These are phyloP conservation scores for Exutisphaerella laricina DNA, from an alignment of 2,329 filamentous ascomycete species.

Conservation along the genomic window DNA sequence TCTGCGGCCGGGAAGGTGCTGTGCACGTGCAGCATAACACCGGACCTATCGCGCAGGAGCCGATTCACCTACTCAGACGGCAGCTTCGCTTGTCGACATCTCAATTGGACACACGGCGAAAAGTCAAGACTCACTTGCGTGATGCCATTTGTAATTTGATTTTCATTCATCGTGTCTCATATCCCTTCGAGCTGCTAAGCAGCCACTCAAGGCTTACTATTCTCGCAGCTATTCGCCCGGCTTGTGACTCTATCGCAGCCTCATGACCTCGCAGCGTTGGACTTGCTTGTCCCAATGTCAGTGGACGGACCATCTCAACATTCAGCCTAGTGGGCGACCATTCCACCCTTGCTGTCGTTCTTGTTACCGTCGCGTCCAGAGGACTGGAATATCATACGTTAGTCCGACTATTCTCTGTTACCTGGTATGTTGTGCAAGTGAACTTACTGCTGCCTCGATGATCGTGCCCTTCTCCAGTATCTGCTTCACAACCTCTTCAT, in stretches of 20 bases:
- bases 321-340: conserved; percentile 30
- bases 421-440: not conserved
- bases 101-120: too few species aligned
- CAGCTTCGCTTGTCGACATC: too few species aligned
- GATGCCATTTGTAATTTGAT: not conserved
- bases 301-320: too few species aligned
- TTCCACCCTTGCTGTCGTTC: conserved; percentile 38
- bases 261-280: not conserved
- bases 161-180: conserved; percentile 19
- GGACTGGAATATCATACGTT: conserved; percentile 26
- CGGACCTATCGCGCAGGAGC: too few species aligned
- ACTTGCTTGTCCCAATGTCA: not conserved
- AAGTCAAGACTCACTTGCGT: not conserved
- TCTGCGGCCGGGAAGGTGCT: too few species aligned
- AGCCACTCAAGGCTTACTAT: not conserved
- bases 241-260: not conserved
- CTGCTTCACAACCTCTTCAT: conserved; percentile 74
- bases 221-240: conserved; percentile 5
- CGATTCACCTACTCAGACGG: too few species aligned
- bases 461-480: conserved; percentile 72
- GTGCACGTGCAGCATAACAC: too few species aligned
- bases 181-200: conserved; percentile 7
- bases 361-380: conserved; percentile 39
- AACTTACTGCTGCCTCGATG: conserved; percentile 55
- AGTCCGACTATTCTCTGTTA: not conserved